These are phyloP conservation scores for Aureobasidium sp. DNA, from an alignment of 2,329 filamentous ascomycete genomes.

Conservation along the genomic window DNA sequence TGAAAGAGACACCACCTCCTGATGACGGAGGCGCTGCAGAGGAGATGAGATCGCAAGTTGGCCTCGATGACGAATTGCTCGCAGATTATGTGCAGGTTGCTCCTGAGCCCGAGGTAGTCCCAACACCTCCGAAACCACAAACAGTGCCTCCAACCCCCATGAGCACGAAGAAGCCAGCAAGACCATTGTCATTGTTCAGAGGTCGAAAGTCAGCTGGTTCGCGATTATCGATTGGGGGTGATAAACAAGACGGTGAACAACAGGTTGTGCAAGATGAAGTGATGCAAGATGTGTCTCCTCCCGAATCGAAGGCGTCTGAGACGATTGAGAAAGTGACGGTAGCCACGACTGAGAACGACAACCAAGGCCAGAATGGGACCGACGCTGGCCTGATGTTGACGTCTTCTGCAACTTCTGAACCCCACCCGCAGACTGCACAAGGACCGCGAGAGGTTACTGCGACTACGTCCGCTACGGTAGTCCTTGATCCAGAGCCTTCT, in stretches of 20 bases:
- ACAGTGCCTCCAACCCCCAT: not conserved
- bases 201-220: not conserved
- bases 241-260: not conserved
- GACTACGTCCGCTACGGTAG: not conserved
- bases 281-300: not conserved
- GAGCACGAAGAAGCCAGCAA: conserved; percentile 2
- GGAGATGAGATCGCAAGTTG: not conserved
- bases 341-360: not conserved
- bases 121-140: not conserved
- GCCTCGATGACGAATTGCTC: conserved; percentile 3
- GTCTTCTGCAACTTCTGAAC: not conserved
- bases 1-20: not conserved
- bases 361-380: not conserved
- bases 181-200: conserved; percentile 3
- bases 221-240: not conserved
- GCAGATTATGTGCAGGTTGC: conserved; percentile 1
- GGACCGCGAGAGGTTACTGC: not conserved
- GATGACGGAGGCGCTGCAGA: conserved; percentile 15
- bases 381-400: not conserved
- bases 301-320: not conserved
- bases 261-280: not conserved
- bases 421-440: not conserved
- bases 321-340: not conserved
- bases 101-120: not conserved
- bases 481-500: not conserved